Evolutionary conservation across 2,329 filamentous ascomycete genomes (phyloP), one percentile per base, ranked within the genome.

Genomic region (Paradendryphiella salina): DNA sequence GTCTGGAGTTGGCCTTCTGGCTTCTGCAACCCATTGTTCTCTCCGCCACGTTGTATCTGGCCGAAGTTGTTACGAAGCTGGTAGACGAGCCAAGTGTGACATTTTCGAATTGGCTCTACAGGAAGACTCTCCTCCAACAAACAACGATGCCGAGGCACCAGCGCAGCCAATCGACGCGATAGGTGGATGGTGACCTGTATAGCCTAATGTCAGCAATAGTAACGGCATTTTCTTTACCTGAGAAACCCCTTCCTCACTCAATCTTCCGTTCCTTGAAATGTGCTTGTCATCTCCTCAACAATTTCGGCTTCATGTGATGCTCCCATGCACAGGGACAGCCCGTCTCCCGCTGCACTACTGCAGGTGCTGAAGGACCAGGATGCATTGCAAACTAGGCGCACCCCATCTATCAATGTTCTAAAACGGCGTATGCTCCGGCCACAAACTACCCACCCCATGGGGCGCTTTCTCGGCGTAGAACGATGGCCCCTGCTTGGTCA

Each of bases 1-100:
- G 85, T 0, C 63, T 89, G 1, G 65, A 69, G 43, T 10, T 85
- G 29, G 77, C 78, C 1, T 86, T 86, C 59, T 69, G 87, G 17
- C 47, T 80, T 1, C 80, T 84, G 1, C 83, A 89, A 33, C 23
- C 88, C 6, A 71, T 88, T 15, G 47, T 71, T 10, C 42, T 73
- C 7, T 62, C 67, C 1, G 45, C 65, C 6, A 73, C 68, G 3
- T 51, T 73, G 13, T 71, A 68, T 36, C 34, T 58, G 13, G 68
- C 69, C 10, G 70, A 73, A 49, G 40, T 73, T 21, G 64, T 66
- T 15, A 73, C 70, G 9, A 72, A 67, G 51, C 33, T 72, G n/a
- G 57, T 70, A 7, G 70, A 73, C 37, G 69, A 85, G 56, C 84
- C 84, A 1, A 81, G 80, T 39, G 82, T 88, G 13, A 79, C 72